phyloP scores from a whole-genome alignment of 2,329 filamentous ascomycete genomes.

The Cladophialophora chaetospira region DNA sequence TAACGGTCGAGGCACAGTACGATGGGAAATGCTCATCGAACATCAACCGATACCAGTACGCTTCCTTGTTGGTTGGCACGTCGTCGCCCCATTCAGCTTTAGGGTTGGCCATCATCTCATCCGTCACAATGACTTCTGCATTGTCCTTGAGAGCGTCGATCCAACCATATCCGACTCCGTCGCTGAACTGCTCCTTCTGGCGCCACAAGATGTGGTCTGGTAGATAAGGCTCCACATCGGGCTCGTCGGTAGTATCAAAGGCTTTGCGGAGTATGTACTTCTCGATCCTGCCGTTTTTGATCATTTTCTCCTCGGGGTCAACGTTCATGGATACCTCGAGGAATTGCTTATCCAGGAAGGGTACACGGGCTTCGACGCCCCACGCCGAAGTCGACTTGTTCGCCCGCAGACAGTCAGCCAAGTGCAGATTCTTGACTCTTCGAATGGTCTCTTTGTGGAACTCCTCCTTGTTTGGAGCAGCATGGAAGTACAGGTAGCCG shows the following conservation, averaged over 20 bases:
- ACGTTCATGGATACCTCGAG: conserved; percentile 90
- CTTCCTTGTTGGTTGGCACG: conserved; percentile 94
- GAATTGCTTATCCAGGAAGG: conserved; percentile 97
- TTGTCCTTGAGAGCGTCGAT: conserved; percentile 96
- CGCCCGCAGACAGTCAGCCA: conserved; percentile 93
- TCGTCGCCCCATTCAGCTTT: conserved; percentile 95
- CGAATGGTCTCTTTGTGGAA: conserved; percentile 95
- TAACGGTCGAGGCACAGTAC: conserved; percentile 86
- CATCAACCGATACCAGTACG: conserved; percentile 98
- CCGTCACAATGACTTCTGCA: conserved; percentile 83
- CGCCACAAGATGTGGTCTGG: conserved; percentile 94
- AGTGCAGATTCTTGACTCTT: conserved; percentile 92
- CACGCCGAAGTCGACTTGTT: conserved; percentile 99
- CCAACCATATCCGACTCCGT: conserved; percentile 98
- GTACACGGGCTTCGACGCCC: conserved; percentile 96
- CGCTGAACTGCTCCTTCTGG: conserved; percentile 99
- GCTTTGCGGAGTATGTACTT: conserved; percentile 98
- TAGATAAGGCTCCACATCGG: conserved; percentile 79
- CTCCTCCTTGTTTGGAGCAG: conserved; percentile 83
- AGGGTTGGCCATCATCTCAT: conserved; percentile 98
- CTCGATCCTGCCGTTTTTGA: conserved; percentile 83
- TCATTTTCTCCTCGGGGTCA: conserved; percentile 94
- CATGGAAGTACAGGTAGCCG: conserved; percentile 98
- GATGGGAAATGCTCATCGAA: conserved; percentile 98
- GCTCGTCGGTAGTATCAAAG: conserved; percentile 90